These are phyloP conservation scores for Gomphus sp. DNA, from an alignment of 1,284 basidiomycete genomes.

Conservation along the genomic window DNA sequence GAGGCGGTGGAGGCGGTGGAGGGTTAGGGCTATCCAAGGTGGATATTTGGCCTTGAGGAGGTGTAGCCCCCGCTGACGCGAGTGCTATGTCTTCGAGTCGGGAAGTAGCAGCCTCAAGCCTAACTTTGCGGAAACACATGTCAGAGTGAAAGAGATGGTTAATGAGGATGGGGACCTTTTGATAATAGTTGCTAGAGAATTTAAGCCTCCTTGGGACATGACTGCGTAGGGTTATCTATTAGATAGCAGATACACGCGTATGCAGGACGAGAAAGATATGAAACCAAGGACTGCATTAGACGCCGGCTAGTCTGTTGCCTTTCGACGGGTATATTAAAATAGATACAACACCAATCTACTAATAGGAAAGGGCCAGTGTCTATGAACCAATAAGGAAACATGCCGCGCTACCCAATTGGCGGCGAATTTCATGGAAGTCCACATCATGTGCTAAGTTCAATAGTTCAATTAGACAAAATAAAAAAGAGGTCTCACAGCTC, in stretches of 20 bases:
- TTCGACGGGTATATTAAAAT: not conserved
- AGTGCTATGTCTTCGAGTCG: constrained; percentile 87
- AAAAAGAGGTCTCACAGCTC: constrained; percentile 27
- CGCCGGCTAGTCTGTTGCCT: not conserved
- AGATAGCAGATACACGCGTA: constrained; percentile 7
- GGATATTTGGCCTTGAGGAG: constrained; percentile 14
- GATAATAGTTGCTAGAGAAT: constrained; percentile 72
- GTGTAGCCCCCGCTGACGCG: constrained; percentile 24
- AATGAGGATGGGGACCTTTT: constrained; percentile 49
- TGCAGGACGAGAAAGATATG: not conserved
- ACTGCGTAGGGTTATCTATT: not conserved
- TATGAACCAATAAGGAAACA: constrained; percentile 30
- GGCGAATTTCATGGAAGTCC: constrained; percentile 88
- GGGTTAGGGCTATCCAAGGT: constrained; percentile 15
- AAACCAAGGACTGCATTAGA: not conserved
- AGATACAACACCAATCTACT: not conserved
- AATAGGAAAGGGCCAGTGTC: not conserved
- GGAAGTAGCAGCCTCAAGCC: constrained; percentile 88
- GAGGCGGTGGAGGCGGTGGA: constrained; percentile 27
- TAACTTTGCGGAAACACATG: constrained; percentile 22
- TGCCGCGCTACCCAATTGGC: constrained; percentile 77
- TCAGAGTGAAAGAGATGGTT: constrained; percentile 4
- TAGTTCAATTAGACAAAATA: not conserved
- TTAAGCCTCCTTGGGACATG: constrained; percentile 41
- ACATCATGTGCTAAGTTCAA: constrained; percentile 77